Conservation (phyloP, 1,284 basidiomycete genomes). For the Tilletia indica region DNA sequence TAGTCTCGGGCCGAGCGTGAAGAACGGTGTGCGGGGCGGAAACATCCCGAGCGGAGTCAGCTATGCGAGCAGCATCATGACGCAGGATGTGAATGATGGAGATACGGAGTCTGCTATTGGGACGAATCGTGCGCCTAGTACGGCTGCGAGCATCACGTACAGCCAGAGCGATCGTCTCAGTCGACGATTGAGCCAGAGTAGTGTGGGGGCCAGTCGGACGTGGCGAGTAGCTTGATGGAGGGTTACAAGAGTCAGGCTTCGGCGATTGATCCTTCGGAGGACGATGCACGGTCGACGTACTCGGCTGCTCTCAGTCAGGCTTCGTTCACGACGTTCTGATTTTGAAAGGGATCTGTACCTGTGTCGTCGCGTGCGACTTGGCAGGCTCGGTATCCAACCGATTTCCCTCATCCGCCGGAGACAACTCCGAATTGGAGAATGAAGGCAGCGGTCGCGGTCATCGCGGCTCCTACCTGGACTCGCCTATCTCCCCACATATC, state of each 20-base stretch:
- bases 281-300: conserved; percentile 40
- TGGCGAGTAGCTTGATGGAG: conserved; percentile 33
- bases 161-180: conserved; percentile 44
- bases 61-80: conserved; percentile 46
- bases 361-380: too few relatives aligned
- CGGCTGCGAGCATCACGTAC: conserved; percentile 38
- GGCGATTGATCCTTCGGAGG: conserved; percentile 30
- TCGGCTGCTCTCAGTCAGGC: conserved; percentile 48
- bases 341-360: not conserved
- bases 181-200: conserved; percentile 37
- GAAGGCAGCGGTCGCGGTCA: too few relatives aligned
- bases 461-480: too few relatives aligned
- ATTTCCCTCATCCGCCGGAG: too few relatives aligned
- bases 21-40: conserved; percentile 12
- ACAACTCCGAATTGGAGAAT: too few relatives aligned
- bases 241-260: conserved; percentile 47
- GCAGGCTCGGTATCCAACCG: too few relatives aligned
- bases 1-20: not conserved
- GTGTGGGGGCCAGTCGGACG: conserved; percentile 36
- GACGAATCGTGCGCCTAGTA: conserved; percentile 24
- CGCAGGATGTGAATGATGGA: conserved; percentile 34
- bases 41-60: conserved; percentile 22
- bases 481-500: too few relatives aligned
- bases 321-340: conserved; percentile 48
- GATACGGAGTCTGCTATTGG: conserved; percentile 29